Base-by-base conservation (phyloP, 2,329 filamentous ascomycete genomes). In the Fusarium xyrophilum region DNA sequence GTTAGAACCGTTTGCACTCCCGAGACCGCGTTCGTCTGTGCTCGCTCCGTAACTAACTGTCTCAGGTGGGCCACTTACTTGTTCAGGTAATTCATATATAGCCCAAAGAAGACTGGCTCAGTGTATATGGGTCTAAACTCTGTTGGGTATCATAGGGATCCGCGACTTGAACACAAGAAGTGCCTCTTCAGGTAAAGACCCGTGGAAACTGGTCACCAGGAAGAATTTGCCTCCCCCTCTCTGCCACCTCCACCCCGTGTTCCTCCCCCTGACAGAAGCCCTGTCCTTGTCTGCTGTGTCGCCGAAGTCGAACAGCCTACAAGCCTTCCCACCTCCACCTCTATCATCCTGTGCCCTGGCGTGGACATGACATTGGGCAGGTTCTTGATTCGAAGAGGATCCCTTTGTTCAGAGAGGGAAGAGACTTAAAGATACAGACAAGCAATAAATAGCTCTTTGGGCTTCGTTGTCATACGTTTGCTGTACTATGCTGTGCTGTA, bases 181-280 rank as follows among this genome's bases (percentile, higher is more conserved):
- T 68, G 56, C 72, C 72, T 59, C 47, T 70, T 74, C 64, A 61
- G 63, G 71, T 53, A 60, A 74, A 68, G 72, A 60, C 57, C 51
- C 59, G 62, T 68, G 55, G 63, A 47, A 67, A 44, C 61, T 68
- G 71, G 72, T 74, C 72, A 74, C 65, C 72, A 74, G 71, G 71
- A 67, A 67, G 60, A 64, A 56, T 73, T 73, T 69, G 71, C 71
- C 71, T 69, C 71, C 71, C 70, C 71, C 71, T 73, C 70, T 73
- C 66, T 69, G 59, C 59, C 69, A 72, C 66, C 59, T 71, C 70
- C 66, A 70, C 68, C 68, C 63, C 65, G 70, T 65, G 71, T 70
- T 65, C 66, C 60, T 73, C 60, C 69, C 70, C 71, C 71, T 72
- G 70, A 69, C 62, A 70, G 66, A 56, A 47, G 60, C 65, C 71